Conservation (phyloP, 129 eudicot species). For the Flaveria linearis region DNA sequence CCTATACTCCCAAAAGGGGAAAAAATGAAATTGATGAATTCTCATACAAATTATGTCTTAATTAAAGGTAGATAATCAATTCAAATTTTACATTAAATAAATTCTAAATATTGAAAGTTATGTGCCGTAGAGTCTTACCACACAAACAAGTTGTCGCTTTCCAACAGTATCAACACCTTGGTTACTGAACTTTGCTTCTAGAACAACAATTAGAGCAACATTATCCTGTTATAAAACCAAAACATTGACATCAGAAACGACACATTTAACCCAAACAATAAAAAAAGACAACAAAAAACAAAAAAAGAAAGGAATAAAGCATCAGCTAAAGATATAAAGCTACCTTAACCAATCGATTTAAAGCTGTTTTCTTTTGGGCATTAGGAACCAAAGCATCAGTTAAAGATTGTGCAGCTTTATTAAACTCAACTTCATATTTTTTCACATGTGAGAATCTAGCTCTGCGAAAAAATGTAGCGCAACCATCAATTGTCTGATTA, state of each 20-base stretch:
- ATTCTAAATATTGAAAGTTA: not conserved
- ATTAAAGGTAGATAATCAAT: not conserved
- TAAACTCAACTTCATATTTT: conserved; percentile 63
- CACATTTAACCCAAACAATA: not conserved
- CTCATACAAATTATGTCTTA: not conserved
- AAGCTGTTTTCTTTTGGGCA: conserved; percentile 53
- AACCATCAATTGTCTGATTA: conserved; percentile 49
- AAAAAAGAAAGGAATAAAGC: not conserved
- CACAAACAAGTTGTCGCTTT: conserved; percentile 98
- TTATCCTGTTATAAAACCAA: conserved; percentile 62
- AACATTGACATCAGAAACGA: conserved; percentile 12
- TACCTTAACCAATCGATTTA: conserved; percentile 52
- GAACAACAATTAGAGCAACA: conserved; percentile 83
- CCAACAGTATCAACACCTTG: conserved; percentile 84
- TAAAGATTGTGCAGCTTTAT: conserved; percentile 62
- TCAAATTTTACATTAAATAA: not conserved
- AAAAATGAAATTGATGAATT: conserved; percentile 9
- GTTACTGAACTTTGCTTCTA: conserved; percentile 89
- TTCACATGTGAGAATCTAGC: conserved; percentile 58
- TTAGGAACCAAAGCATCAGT: conserved; percentile 55
- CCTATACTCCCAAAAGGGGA: conserved; percentile 37
- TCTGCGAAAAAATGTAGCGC: conserved; percentile 63
- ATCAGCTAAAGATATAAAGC: not conserved
- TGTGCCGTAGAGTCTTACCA: conserved; percentile 52
- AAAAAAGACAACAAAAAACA: not conserved